Conservation (phyloP, 495 filamentous ascomycete species). For the Jackrogersella minutella region DNA sequence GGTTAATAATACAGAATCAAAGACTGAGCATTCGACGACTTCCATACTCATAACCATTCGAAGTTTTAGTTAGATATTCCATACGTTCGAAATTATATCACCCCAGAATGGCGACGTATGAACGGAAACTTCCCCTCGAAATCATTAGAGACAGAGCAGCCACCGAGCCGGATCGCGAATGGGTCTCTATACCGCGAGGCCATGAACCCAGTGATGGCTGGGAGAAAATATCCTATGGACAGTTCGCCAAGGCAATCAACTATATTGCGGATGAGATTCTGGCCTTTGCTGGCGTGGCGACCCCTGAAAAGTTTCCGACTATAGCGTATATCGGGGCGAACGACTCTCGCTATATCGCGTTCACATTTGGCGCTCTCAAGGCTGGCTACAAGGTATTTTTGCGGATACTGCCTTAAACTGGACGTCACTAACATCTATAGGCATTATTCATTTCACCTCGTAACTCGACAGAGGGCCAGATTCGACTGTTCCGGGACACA, state of each 20-base stretch:
- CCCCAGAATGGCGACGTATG: too few relatives aligned
- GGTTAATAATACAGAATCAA: too few relatives aligned
- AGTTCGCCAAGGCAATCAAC: constrained; percentile 60
- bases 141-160: constrained; percentile 58
- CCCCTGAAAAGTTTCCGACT: constrained; percentile 41
- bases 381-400: constrained; percentile 37
- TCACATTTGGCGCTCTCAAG: constrained; percentile 51
- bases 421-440: constrained; percentile 23
- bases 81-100: too few relatives aligned
- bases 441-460: constrained; percentile 47
- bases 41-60: too few relatives aligned
- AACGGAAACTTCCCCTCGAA: constrained; percentile 46
- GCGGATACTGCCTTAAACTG: neutral
- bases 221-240: constrained; percentile 52
- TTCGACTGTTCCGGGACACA: constrained; percentile 31
- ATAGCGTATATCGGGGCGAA: constrained; percentile 56
- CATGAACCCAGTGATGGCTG: constrained; percentile 53
- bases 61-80: too few relatives aligned
- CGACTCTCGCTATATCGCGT: constrained; percentile 54
- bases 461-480: constrained; percentile 36
- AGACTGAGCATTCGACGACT: too few relatives aligned
- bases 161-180: constrained; percentile 49
- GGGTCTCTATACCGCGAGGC: constrained; percentile 43
- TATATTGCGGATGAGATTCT: constrained; percentile 56
- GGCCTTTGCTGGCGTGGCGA: constrained; percentile 43